Base-by-base conservation (phyloP, 2,329 filamentous ascomycete genomes). In the Tolypocladium amazonense region DNA sequence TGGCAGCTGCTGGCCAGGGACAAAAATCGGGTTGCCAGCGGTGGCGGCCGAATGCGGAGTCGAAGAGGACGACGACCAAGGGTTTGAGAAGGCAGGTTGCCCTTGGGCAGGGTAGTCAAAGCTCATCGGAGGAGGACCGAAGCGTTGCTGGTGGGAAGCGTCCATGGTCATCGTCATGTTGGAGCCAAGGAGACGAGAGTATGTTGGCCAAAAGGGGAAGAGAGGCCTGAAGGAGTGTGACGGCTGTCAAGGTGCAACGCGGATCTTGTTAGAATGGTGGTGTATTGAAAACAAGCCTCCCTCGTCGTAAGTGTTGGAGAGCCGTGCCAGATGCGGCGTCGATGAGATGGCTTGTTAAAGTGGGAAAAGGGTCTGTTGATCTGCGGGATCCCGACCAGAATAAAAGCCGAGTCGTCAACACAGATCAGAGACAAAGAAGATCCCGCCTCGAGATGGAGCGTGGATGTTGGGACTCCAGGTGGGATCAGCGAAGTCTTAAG, bases 131-230 rank as follows among this genome's bases (percentile, higher is more conserved):
- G 82, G 76, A 71, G 81, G 84, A 71, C 83, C 89, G 78, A 88
- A 90, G 74, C 85, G 85, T 79, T 86, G 90, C 78, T 93, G 91
- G 75, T 63, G 63, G 30, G 92, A 89, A 70, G 86, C 86, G 79
- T 96, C 91, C 80, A 96, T 85, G 75, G 92, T 90, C 91, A 96
- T 96, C 78, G 91, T 94, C 92, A 96, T 96, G 75, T 75, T 85
- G 77, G 66, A 70, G 63, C 60, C 60, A 50, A 55, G 53, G 55
- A 9, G 47, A 27, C 7, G 45, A 55, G 8, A 39, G 6, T 52
- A 18, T 58, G 35, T n/a, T 52, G 43, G 5, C 7, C 12, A 57
- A 52, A 52, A 12, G 20, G 27, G 50, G 27, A 52, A 27, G 23
- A 25, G 3, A 25, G 43, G 23, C 4, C 50, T 20, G 20, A 14